These are phyloP conservation scores for Solanum pennellii DNA, from an alignment of 257 asterid species.

Conservation along the genomic window DNA sequence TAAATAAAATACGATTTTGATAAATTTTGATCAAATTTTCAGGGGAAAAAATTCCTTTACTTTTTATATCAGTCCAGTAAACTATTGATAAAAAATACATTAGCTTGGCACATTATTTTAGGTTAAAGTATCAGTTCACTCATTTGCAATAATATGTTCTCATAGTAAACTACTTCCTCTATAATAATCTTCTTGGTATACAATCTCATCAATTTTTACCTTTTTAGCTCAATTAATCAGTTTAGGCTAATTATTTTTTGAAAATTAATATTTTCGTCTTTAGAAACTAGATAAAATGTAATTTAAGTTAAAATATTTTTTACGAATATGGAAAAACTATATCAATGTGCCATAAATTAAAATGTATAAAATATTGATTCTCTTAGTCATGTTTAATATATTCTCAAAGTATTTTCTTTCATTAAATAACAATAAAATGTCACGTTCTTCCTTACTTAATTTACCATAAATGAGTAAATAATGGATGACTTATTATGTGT, in stretches of 20 bases:
- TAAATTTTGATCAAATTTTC: too few species aligned
- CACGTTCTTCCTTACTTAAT: too few species aligned
- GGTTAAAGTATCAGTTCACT: background rate
- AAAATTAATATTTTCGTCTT: background rate
- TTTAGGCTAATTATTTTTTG: background rate
- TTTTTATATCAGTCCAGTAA: background rate
- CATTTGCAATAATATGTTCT: background rate
- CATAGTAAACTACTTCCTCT: background rate
- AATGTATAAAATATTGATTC: too few species aligned
- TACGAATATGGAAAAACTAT: background rate
- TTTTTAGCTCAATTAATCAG: background rate
- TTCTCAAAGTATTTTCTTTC: too few species aligned
- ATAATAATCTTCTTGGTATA: too few species aligned
- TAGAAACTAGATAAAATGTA: background rate
- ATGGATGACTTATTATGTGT: too few species aligned
- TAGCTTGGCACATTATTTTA: too few species aligned
- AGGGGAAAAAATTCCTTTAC: accelerated
- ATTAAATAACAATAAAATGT: too few species aligned
- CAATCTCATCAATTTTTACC: background rate
- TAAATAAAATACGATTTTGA: too few species aligned
- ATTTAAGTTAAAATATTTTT: background rate
- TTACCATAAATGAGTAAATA: too few species aligned
- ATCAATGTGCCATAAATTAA: too few species aligned
- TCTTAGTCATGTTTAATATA: too few species aligned
- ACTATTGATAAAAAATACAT: background rate